phyloP scores from a whole-genome alignment of 176 grass and related monocot genomes.

The Zea mays region Zm-B73-REFERENCE-NAM-5.0 NC_050104.1:30088501-30089000 shows the following conservation, averaged over 20 bases:
- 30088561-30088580: conserved; percentile 35
- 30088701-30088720: conserved; percentile 38
- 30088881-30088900: conserved; percentile 33
- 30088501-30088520: conserved; percentile 34
- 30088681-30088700: conserved; percentile 42
- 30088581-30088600: conserved; percentile 37
- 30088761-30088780: conserved; percentile 38
- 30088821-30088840: conserved; percentile 74
- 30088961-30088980: conserved; percentile 14
- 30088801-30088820: conserved; percentile 55
- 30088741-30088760: conserved; percentile 34
- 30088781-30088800: conserved; percentile 41
- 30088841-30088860: conserved; percentile 42
- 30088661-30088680: conserved; percentile 46
- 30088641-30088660: conserved; percentile 46
- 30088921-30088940: conserved; percentile 56
- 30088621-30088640: conserved; percentile 33
- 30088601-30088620: conserved; percentile 15
- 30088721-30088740: conserved; percentile 28
- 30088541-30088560: conserved; percentile 49
- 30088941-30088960: conserved; percentile 17
- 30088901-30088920: conserved; percentile 61
- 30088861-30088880: conserved; percentile 32
- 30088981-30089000: not conserved
- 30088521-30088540: conserved; percentile 29